phyloP scores from a whole-genome alignment of 345 rosid genomes.

The Eucalyptus virginea region DNA sequence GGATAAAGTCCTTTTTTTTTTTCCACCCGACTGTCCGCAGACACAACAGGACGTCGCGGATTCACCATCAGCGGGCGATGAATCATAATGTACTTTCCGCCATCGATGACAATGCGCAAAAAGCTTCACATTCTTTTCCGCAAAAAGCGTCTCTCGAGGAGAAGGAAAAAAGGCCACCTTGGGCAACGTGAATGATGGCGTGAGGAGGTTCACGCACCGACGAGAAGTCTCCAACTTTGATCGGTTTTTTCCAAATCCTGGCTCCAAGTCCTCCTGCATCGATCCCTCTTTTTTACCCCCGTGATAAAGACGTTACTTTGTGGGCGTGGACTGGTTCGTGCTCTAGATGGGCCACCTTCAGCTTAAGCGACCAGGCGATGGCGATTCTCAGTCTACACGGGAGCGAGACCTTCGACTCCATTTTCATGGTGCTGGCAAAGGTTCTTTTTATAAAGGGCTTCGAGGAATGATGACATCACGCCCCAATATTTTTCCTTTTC shows the following conservation, averaged over 20 bases:
- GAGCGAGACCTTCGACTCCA: neutral
- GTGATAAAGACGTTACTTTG: neutral
- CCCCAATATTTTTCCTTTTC: neutral
- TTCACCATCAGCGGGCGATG: neutral
- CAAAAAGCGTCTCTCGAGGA: neutral
- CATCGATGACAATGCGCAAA: neutral
- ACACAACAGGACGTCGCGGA: neutral
- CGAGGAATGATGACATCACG: neutral
- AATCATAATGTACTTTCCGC: neutral
- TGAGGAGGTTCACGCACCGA: neutral
- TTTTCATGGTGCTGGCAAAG: neutral
- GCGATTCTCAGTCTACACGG: neutral
- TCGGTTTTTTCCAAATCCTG: neutral
- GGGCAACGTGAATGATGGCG: neutral
- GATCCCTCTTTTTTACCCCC: neutral
- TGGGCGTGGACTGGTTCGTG: neutral
- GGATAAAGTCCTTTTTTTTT: neutral
- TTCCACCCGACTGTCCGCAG: neutral
- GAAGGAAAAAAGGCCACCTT: too few relatives aligned
- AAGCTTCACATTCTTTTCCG: neutral
- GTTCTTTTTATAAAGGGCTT: neutral
- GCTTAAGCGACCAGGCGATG: neutral
- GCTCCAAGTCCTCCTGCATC: neutral
- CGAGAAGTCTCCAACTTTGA: neutral
- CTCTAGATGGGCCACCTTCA: neutral